Evolutionary conservation across 805 yeast genomes (phyloP).

Genomic region (Saccharomycopsis microspora): DNA sequence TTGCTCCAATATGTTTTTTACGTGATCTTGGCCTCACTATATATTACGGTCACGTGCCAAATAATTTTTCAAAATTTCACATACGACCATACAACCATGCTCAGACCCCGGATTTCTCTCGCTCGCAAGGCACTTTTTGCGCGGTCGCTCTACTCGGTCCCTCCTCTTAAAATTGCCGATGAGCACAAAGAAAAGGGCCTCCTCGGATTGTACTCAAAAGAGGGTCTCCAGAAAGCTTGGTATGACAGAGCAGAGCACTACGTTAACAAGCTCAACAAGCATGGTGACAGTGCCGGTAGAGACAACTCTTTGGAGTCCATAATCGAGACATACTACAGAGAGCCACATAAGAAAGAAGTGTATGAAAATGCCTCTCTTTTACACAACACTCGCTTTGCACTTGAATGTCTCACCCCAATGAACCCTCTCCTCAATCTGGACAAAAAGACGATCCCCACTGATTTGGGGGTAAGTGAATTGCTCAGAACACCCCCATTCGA

Average conservation of each 20-base stretch:
- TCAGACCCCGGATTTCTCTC: background rate
- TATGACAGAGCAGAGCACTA: constrained; percentile 30
- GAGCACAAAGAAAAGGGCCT: constrained; percentile 26
- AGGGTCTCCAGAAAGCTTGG: constrained; percentile 42
- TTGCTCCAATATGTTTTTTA: too few relatives aligned
- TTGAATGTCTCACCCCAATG: constrained; percentile 22
- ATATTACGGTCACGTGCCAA: too few relatives aligned
- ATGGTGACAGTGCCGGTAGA: constrained; percentile 17
- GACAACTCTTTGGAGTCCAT: constrained; percentile 9
- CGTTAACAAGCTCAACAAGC: constrained; percentile 29
- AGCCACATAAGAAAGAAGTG: constrained; percentile 22
- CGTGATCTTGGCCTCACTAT: too few relatives aligned
- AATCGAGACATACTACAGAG: constrained; percentile 8
- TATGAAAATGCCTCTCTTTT: constrained; percentile 30
- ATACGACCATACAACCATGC: too few relatives aligned
- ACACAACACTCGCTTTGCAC: constrained; percentile 27
- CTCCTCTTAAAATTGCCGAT: constrained; percentile 19
- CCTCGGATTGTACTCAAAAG: constrained; percentile 35
- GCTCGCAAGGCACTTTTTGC: background rate
- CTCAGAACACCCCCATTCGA: constrained; percentile 32
- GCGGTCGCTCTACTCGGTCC: constrained; percentile 16
- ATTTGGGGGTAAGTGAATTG: constrained; percentile 22
- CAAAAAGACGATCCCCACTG: constrained; percentile 15
- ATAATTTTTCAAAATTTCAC: background rate
- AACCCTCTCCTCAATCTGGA: constrained; percentile 16